phyloP scores from a whole-genome alignment of 2,329 filamentous ascomycete species.

The Talaromyces funiculosus region DNA sequence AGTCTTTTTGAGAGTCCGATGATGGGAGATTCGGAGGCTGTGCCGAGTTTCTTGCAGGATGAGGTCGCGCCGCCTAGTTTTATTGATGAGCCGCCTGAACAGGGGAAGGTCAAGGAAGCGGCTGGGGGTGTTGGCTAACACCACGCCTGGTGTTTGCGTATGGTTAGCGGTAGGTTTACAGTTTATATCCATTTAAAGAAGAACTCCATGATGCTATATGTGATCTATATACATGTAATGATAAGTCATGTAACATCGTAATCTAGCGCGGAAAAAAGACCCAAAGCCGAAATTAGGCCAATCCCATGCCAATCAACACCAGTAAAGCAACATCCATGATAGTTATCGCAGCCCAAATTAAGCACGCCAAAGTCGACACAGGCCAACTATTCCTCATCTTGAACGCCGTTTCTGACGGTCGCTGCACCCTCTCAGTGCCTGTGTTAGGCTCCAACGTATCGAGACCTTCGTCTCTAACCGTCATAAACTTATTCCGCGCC shows the following conservation, averaged over 20 bases:
- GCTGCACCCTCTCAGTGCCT: background rate
- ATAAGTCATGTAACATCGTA: background rate
- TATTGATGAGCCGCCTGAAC: constrained; percentile 81
- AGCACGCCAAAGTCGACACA: constrained; percentile 50
- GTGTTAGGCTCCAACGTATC: background rate
- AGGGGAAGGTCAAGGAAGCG: constrained; percentile 74
- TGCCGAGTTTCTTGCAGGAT: constrained; percentile 85
- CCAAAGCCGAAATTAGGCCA: constrained; percentile 23
- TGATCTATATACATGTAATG: background rate
- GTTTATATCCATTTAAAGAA: background rate
- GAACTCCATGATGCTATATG: background rate
- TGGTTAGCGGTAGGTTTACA: background rate
- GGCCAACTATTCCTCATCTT: constrained; percentile 71
- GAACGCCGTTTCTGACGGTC: constrained; percentile 21
- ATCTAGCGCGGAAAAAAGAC: background rate
- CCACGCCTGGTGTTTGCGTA: background rate
- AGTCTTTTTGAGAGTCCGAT: constrained; percentile 74
- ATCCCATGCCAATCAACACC: constrained; percentile 58
- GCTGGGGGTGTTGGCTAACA: constrained; percentile 43
- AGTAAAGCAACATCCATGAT: constrained; percentile 74
- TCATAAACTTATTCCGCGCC: constrained; percentile 73
- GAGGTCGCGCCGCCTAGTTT: constrained; percentile 78
- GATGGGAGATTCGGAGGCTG: constrained; percentile 46
- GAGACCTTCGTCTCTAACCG: constrained; percentile 49
- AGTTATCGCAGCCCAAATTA: constrained; percentile 69